A percentile compares a stretch with the other conserved stretches of the same genome.
Conservation (phyloP, 2,329 filamentous ascomycete species). For the Aciculosporium take region DNA sequence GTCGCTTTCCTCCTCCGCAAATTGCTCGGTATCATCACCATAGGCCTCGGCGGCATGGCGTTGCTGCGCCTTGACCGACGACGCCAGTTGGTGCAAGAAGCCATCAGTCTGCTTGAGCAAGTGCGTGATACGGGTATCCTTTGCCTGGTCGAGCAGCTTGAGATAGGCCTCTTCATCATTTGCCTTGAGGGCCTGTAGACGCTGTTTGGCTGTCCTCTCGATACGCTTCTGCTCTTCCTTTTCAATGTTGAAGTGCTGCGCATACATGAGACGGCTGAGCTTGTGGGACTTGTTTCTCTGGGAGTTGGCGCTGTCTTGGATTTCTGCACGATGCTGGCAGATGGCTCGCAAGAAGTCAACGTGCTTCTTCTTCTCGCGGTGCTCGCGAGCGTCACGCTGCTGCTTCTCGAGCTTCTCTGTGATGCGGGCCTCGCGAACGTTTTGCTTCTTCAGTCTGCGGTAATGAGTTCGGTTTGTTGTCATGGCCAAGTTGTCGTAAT, state of each 20-base stretch:
- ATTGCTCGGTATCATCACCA: slow-evolving; percentile 42
- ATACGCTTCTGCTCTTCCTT: slow-evolving; percentile 99
- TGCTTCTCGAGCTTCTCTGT: slow-evolving; percentile 99
- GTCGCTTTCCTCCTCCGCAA: slow-evolving; percentile 50
- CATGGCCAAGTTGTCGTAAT: slow-evolving; percentile 93
- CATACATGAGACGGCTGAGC: slow-evolving; percentile 75
- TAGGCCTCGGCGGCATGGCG: slow-evolving; percentile 68
- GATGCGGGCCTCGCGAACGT: slow-evolving; percentile 82
- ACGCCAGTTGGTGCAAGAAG: slow-evolving; percentile 89
- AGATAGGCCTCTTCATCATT: slow-evolving; percentile 99
- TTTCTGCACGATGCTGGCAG: slow-evolving; percentile 64
- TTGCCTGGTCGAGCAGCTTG: slow-evolving; percentile 93
- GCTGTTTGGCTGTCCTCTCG: slow-evolving; percentile 94
- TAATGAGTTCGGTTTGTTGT: slow-evolving; percentile 86
- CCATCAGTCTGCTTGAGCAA: slow-evolving; percentile 93
- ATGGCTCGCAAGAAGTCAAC: slow-evolving; percentile 82
- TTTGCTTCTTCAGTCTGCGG: slow-evolving; percentile 94
- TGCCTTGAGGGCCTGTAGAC: slow-evolving; percentile 95
- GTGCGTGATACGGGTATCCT: slow-evolving; percentile 98
- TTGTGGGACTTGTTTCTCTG: slow-evolving; percentile 69
- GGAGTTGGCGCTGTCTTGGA: slow-evolving; percentile 50
- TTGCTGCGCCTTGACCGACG: slow-evolving; percentile 89
- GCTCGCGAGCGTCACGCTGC: slow-evolving; percentile 88
- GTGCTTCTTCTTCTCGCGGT: slow-evolving; percentile 95
- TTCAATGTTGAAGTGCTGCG: slow-evolving; percentile 89